Evolutionary conservation across 768 basidiomycete species (phyloP).

Genomic region (Lactarius quietus): DNA sequence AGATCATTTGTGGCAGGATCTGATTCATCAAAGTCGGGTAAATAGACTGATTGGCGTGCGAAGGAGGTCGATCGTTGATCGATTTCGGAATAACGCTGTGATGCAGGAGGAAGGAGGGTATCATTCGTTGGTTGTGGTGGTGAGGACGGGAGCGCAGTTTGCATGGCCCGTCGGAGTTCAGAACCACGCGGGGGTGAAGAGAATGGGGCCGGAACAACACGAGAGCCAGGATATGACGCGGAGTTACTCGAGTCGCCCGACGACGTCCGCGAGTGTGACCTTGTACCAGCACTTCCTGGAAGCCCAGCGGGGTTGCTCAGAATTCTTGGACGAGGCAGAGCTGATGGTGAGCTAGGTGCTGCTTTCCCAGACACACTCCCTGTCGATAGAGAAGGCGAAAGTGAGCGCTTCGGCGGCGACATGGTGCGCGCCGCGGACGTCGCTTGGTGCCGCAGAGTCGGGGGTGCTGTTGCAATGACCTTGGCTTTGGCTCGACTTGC

Average conservation of each 20-base stretch:
- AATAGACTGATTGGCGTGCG: constrained; percentile 30
- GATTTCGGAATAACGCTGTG: constrained; percentile 22
- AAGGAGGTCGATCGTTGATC: constrained; percentile 6
- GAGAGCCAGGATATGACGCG: constrained; percentile 14
- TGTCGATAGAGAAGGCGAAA: constrained; percentile 38
- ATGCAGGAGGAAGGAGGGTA: constrained; percentile 23
- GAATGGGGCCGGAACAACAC: constrained; percentile 25
- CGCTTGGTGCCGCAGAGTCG: constrained; percentile 75
- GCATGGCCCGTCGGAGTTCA: constrained; percentile 33
- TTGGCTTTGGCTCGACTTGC: constrained; percentile 88
- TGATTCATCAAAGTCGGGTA: constrained; percentile 45
- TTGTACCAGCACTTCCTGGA: constrained; percentile 8
- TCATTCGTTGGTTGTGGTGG: constrained; percentile 28
- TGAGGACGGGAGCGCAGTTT: constrained; percentile 36
- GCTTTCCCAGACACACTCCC: constrained; percentile 29
- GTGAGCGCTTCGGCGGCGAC: constrained; percentile 37
- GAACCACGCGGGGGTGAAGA: constrained; percentile 31
- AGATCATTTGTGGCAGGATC: constrained; percentile 39
- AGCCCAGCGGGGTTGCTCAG: constrained; percentile 22
- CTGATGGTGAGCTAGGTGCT: constrained; percentile 26
- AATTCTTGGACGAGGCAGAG: constrained; percentile 27
- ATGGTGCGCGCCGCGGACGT: constrained; percentile 65
- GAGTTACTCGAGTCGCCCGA: constrained; percentile 24
- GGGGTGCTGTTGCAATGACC: constrained; percentile 77
- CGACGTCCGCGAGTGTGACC: constrained; percentile 25